phyloP scores from a whole-genome alignment of 192 early-diverging fungal genomes.

The Backusella sp. region DNA sequence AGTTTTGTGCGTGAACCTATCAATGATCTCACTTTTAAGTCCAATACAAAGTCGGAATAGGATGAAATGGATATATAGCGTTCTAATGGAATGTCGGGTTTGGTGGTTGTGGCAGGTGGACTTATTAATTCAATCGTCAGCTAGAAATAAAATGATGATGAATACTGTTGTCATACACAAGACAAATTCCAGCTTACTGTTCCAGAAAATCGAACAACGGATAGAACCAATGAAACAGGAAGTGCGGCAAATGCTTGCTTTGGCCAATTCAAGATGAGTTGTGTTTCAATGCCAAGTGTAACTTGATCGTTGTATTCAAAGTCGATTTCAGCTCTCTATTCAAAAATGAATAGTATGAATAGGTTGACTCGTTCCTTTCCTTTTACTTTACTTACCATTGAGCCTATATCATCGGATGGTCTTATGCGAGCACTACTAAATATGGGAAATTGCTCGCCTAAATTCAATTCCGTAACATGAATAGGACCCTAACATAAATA shows the following conservation, averaged over 20 bases:
- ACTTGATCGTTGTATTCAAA: conserved; percentile 91
- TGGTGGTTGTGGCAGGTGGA: conserved; percentile 29
- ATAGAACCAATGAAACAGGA: conserved; percentile 84
- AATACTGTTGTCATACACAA: not conserved
- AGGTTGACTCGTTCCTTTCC: not conserved
- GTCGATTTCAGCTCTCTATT: conserved; percentile 72
- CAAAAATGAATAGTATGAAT: not conserved
- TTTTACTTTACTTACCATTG: conserved; percentile 38
- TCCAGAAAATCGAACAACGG: conserved; percentile 86
- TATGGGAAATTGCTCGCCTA: conserved; percentile 59
- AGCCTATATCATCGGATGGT: conserved; percentile 48
- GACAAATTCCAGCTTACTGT: conserved; percentile 55
- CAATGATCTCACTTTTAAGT: conserved; percentile 87
- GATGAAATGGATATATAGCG: conserved; percentile 54
- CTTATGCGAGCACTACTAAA: conserved; percentile 55
- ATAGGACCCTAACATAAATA: conserved; percentile 48
- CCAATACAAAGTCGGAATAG: conserved; percentile 70
- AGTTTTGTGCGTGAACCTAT: conserved; percentile 96
- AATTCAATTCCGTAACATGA: conserved; percentile 52
- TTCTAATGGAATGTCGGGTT: conserved; percentile 35
- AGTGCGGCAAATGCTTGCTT: conserved; percentile 83
- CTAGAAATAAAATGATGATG: conserved; percentile 35
- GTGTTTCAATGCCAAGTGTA: conserved; percentile 91
- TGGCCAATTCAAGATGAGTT: conserved; percentile 95
- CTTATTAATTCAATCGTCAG: conserved; percentile 45